phyloP scores from a whole-genome alignment of 768 basidiomycete species.

The Leucosporidium creatinivorum region DNA sequence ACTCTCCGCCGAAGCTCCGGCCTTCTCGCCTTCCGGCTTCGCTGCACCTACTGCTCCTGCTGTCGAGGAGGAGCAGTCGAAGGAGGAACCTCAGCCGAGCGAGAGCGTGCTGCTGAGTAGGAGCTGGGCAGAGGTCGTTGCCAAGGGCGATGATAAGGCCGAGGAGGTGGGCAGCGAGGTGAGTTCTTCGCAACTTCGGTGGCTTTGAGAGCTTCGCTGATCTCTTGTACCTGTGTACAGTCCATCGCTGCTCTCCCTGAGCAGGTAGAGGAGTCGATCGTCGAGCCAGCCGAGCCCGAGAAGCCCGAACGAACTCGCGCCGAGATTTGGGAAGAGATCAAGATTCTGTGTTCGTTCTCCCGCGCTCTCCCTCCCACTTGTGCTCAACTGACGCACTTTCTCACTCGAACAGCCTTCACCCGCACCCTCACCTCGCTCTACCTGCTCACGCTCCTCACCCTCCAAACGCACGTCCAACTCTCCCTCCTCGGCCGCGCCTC shows the following conservation, averaged over 20 bases:
- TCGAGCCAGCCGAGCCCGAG: neutral
- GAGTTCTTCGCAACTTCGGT: neutral
- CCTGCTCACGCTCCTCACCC: conserved; percentile 70
- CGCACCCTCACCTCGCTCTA: conserved; percentile 80
- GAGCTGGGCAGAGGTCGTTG: conserved; percentile 27
- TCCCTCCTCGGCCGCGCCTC: conserved; percentile 72
- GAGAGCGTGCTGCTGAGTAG: conserved; percentile 2
- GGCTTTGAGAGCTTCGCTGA: neutral
- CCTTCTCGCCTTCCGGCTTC: no score
- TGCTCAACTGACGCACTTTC: neutral
- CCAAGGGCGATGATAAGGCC: neutral
- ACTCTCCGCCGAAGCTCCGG: no score
- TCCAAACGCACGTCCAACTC: conserved; percentile 81
- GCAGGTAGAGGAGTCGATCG: neutral
- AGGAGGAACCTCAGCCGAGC: neutral
- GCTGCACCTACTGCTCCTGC: no score
- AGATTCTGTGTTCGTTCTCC: conserved; percentile 61
- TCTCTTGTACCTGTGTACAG: neutral
- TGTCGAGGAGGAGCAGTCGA: neutral
- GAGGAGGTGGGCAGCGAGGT: neutral
- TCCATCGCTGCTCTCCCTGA: neutral
- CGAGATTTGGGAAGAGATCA: conserved; percentile 88
- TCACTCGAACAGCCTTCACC: conserved; percentile 59
- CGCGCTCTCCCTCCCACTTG: neutral
- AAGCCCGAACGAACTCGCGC: conserved; percentile 53